phyloP scores from a whole-genome alignment of 2,329 filamentous ascomycete species.

The Didymella pinodella region DNA sequence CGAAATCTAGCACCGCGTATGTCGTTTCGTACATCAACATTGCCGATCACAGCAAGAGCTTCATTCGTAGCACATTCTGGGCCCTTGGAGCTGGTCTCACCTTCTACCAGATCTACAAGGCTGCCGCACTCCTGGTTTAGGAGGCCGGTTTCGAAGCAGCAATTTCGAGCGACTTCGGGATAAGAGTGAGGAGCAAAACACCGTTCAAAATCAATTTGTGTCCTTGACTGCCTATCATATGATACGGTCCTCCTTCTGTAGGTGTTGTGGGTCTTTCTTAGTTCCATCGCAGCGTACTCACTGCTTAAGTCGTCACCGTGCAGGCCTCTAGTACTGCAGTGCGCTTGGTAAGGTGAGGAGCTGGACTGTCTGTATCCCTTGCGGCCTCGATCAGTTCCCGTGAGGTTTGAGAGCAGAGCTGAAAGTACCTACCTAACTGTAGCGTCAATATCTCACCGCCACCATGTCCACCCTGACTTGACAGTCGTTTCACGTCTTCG shows the following conservation, averaged over 20 bases:
- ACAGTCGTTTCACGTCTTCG: too few relatives aligned
- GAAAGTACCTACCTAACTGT: too few relatives aligned
- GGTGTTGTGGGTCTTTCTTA: neutral
- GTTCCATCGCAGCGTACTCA: too few relatives aligned
- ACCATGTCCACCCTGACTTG: too few relatives aligned
- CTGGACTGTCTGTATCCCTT: too few relatives aligned
- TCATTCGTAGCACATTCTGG: slow-evolving; percentile 32
- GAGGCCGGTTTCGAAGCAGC: neutral
- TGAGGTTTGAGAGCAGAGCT: too few relatives aligned
- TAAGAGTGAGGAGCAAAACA: neutral
- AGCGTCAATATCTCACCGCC: too few relatives aligned
- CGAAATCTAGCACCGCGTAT: slow-evolving; percentile 21
- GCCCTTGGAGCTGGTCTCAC: slow-evolving; percentile 24
- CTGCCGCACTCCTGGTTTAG: slow-evolving; percentile 27
- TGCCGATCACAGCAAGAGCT: slow-evolving; percentile 29
- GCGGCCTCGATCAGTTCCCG: too few relatives aligned
- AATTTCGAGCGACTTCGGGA: neutral
- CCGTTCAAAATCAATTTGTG: neutral
- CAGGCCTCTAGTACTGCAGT: too few relatives aligned
- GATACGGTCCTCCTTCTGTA: neutral
- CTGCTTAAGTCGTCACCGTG: too few relatives aligned
- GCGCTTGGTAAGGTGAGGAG: too few relatives aligned
- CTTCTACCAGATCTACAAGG: slow-evolving; percentile 36
- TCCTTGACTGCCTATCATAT: neutral
- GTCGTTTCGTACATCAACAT: slow-evolving; percentile 33